phyloP scores from a whole-genome alignment of 345 rosid genomes.

The Lumnitzera littorea region DNA sequence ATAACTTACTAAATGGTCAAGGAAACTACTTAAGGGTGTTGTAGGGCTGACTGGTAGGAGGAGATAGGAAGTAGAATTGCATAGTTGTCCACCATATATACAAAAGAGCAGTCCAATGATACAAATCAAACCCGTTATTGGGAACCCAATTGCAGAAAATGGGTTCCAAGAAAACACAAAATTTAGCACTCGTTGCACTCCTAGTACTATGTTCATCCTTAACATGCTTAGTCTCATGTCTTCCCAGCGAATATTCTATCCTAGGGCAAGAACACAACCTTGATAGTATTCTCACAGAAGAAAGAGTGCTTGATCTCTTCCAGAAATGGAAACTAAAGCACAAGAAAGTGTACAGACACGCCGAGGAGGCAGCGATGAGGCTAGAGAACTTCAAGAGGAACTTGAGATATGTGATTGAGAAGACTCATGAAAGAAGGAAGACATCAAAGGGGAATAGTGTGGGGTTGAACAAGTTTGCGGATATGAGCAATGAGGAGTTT shows the following conservation, averaged over 20 bases:
- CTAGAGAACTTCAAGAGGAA: slow-evolving; percentile 36
- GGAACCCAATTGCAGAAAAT: too few species aligned
- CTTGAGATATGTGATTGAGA: slow-evolving; percentile 41
- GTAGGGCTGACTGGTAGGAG: not conserved
- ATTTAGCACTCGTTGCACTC: too few species aligned
- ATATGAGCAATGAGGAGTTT: slow-evolving; percentile 60
- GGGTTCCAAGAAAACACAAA: too few species aligned
- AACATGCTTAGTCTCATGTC: slow-evolving; percentile 5
- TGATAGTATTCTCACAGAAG: slow-evolving; percentile 30
- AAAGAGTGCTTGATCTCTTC: slow-evolving; percentile 36
- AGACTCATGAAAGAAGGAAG: slow-evolving; percentile 10
- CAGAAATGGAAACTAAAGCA: slow-evolving; percentile 44
- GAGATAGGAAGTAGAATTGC: not conserved
- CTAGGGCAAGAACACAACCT: slow-evolving; percentile 17
- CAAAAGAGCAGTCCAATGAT: too few species aligned
- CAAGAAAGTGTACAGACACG: slow-evolving; percentile 36
- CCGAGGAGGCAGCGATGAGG: slow-evolving; percentile 39
- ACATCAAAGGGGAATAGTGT: slow-evolving; percentile 15
- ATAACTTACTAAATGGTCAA: too few species aligned
- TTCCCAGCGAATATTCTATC: slow-evolving; percentile 39
- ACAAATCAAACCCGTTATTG: too few species aligned
- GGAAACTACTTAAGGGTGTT: too few species aligned
- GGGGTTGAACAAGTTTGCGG: slow-evolving; percentile 64
- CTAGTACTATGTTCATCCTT: not conserved
- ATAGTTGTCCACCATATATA: too few species aligned